These are phyloP conservation scores for Colletotrichum godetiae DNA, from an alignment of 2,329 filamentous ascomycete species.

Conservation along the genomic window DNA sequence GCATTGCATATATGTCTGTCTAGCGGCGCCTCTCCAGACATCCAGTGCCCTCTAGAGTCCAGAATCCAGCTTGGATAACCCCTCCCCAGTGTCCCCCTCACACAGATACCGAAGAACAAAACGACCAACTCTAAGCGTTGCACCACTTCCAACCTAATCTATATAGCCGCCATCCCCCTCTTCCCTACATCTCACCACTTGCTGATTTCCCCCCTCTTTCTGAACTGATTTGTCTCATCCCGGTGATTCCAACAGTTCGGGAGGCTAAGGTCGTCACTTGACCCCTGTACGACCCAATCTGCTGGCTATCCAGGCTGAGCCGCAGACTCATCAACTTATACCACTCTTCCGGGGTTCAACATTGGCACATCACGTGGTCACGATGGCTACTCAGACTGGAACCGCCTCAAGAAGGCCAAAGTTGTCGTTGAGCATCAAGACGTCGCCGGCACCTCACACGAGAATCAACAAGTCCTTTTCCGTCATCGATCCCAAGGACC, in stretches of 20 bases:
- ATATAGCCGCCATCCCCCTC: constrained; percentile 34
- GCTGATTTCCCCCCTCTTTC: constrained; percentile 9
- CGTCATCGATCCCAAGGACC: constrained; percentile 66
- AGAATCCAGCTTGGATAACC: neutral
- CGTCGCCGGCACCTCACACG: constrained; percentile 50
- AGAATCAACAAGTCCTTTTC: constrained; percentile 56
- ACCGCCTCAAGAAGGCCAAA: constrained; percentile 61
- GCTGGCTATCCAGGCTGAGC: constrained; percentile 39
- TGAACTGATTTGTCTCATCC: constrained; percentile 10
- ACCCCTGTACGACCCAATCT: constrained; percentile 40
- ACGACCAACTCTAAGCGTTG: constrained; percentile 2
- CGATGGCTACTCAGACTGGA: constrained; percentile 52
- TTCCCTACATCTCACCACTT: neutral
- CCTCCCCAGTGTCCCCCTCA: constrained; percentile 1
- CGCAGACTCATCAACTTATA: constrained; percentile 6
- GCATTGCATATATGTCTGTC: constrained; percentile 36
- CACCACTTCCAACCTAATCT: constrained; percentile 14
- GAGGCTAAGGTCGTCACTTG: constrained; percentile 39
- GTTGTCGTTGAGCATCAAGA: constrained; percentile 67
- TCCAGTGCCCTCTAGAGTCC: neutral
- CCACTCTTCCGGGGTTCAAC: neutral
- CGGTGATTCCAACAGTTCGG: constrained; percentile 20
- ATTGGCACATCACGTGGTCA: constrained; percentile 5
- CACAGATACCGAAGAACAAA: neutral
- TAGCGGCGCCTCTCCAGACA: constrained; percentile 29